These are phyloP conservation scores for Panicum virgatum DNA, from an alignment of 202 grass and related monocot genomes.

Conservation along the genomic window DNA sequence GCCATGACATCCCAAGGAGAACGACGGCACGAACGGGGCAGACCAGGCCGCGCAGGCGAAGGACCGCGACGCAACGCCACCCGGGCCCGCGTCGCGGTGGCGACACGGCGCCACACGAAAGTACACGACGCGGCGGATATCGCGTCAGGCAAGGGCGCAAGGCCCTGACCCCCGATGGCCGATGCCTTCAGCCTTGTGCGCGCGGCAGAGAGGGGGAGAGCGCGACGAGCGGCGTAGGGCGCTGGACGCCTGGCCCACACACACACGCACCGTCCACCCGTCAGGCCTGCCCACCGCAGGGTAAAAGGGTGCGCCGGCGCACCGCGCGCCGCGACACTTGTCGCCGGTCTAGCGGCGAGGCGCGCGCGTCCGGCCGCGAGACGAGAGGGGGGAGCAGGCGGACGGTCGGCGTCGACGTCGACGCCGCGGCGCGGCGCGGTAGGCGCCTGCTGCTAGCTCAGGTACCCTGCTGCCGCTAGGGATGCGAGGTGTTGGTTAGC, in stretches of 20 bases:
- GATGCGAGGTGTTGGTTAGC: neutral
- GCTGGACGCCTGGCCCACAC: neutral
- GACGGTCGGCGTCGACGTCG: slow-evolving; percentile 6
- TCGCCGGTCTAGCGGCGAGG: neutral
- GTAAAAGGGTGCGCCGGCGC: too few species aligned
- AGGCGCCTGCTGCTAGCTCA: neutral
- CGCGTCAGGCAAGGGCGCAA: neutral
- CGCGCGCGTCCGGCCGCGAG: neutral
- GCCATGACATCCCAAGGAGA: neutral
- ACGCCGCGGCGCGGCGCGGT: neutral
- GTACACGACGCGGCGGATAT: slow-evolving; percentile 8
- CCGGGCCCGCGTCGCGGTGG: neutral
- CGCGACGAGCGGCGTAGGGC: neutral
- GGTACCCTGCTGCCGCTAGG: neutral
- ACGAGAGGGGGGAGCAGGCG: neutral
- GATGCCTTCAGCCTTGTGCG: neutral
- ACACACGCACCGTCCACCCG: neutral
- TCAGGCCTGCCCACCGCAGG: neutral
- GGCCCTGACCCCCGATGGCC: too few species aligned
- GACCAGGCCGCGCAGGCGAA: neutral
- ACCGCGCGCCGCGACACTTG: slow-evolving; percentile 23
- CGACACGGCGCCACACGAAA: neutral
- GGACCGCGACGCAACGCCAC: neutral
- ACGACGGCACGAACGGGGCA: neutral
- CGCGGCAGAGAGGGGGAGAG: neutral